Evolutionary conservation across 2,329 filamentous ascomycete species (phyloP).

Genomic region (Scopulariopsis brevicaulis): DNA sequence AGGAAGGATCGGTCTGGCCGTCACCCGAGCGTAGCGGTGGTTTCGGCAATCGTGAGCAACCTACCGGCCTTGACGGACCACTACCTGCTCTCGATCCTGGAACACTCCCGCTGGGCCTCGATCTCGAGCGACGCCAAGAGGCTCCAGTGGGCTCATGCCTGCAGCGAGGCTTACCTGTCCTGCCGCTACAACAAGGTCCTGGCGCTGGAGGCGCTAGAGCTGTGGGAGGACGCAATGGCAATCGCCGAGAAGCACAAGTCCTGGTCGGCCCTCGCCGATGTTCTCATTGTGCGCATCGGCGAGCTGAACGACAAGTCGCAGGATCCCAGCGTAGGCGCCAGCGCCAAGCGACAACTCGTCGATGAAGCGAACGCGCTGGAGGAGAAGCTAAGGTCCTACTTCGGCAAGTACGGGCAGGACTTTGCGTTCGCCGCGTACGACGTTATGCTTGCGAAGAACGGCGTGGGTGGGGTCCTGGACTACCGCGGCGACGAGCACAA

Average conservation of each 20-base stretch:
- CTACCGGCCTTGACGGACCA: slow-evolving; percentile 40
- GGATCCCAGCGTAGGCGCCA: slow-evolving; percentile 19
- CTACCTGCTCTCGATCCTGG: slow-evolving; percentile 41
- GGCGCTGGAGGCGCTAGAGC: slow-evolving; percentile 38
- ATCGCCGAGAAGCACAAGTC: slow-evolving; percentile 48
- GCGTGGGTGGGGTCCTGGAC: slow-evolving; percentile 57
- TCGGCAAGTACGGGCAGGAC: slow-evolving; percentile 51
- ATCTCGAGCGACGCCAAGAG: slow-evolving; percentile 30
- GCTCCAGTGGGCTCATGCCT: slow-evolving; percentile 30
- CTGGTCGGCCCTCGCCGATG: slow-evolving; percentile 41
- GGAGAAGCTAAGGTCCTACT: slow-evolving; percentile 36
- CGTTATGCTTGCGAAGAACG: slow-evolving; percentile 57
- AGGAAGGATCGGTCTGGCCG: slow-evolving; percentile 6
- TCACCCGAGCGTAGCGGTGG: slow-evolving; percentile 24
- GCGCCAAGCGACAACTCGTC: slow-evolving; percentile 26
- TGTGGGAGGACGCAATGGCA: slow-evolving; percentile 45
- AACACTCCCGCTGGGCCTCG: slow-evolving; percentile 38
- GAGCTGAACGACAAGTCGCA: slow-evolving; percentile 16
- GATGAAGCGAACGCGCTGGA: slow-evolving; percentile 32
- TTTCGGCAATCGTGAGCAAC: slow-evolving; percentile 33
- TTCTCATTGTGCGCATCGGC: slow-evolving; percentile 42
- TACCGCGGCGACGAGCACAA: slow-evolving; percentile 55
- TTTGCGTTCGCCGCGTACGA: slow-evolving; percentile 74
- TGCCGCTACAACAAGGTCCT: slow-evolving; percentile 42
- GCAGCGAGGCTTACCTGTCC: slow-evolving; percentile 32